Evolutionary conservation across 805 yeast species (phyloP).

Genomic region (Cyberlindnera subsufficiens): DNA sequence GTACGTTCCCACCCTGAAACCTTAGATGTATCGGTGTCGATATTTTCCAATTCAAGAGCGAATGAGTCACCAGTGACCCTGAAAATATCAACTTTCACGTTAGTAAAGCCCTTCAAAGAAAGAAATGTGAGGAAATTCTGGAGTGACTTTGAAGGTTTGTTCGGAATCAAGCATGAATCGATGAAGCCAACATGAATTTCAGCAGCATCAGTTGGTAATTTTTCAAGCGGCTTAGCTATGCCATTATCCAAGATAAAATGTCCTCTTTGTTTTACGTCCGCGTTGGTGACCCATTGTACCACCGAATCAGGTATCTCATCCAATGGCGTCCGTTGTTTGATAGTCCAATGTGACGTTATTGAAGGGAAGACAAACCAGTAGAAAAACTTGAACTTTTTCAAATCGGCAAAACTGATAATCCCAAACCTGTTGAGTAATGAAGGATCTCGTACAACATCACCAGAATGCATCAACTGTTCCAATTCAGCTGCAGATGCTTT

Average conservation of each 20-base stretch:
- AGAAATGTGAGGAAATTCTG: conserved; percentile 53
- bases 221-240: conserved; percentile 9
- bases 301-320: conserved; percentile 9
- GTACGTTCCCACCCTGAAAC: conserved; percentile 91
- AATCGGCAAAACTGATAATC: conserved; percentile 73
- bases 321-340: conserved; percentile 2
- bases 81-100: conserved; percentile 33
- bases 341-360: conserved; percentile 46
- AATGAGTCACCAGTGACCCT: conserved; percentile 30
- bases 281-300: conserved; percentile 9
- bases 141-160: conserved; percentile 45
- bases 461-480: conserved; percentile 25
- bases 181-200: conserved; percentile 29
- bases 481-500: conserved; percentile 31
- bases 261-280: conserved; percentile 19
- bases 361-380: conserved; percentile 89
- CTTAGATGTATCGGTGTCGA: conserved; percentile 22
- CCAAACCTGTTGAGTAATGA: conserved; percentile 36
- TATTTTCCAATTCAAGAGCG: conserved; percentile 19
- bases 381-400: conserved; percentile 80
- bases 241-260: conserved; percentile 23
- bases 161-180: conserved; percentile 30
- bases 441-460: conserved; percentile 34
- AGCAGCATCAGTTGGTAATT: conserved; percentile 9
- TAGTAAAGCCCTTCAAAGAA: conserved; percentile 27